Evolutionary conservation across 257 asterid genomes (phyloP), one percentile per base, ranked within the genome.

Genomic region (Perilla frutescens): DNA sequence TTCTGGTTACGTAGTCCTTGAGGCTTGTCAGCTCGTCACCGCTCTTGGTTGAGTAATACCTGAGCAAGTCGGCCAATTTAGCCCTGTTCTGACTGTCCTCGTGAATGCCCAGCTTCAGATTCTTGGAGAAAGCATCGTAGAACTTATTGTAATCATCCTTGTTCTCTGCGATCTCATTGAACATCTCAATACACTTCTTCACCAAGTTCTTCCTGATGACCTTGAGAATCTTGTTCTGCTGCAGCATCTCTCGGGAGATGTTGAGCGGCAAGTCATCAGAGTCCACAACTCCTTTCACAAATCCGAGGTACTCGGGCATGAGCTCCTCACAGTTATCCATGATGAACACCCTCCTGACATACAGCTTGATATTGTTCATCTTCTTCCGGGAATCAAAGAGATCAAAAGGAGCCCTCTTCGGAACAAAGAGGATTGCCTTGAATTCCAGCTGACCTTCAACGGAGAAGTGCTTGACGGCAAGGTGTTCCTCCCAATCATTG

Each of bases 301-400:
- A 83, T 43, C 81, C 80, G 6, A 84, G 85, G 31, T 78, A 84
- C 78, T 84, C 85, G 0, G 85, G 88, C 1, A 84, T 84, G 61
- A 84, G 84, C 55, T 81, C 88, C 72, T 84, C 88, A 41, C 84
- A 81, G 45, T 81, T 84, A 14, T 82, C 87, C 87, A 83, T 83
- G 79, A 80, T 83, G 48, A 83, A 83, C 48, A 83, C 87, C 59
- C 87, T 74, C 74, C 86, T 73, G 15, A 84, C 88, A 26, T 84
- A 84, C 6, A 84, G 82, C 66, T 79, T 81, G 70, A 81, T 84
- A 70, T 81, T 84, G 79, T 81, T 84, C 84, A 79, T 65, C 62
- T 84, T 81, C 81, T 84, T 84, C 0, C 81, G 81, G 2, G 77
- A 70, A 41, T 81, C 84, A 0, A 84, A 78, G 36, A 84, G 81